Evolutionary conservation across 1,139 yeast species (phyloP).

Genomic region (Taphrina betulina): DNA sequence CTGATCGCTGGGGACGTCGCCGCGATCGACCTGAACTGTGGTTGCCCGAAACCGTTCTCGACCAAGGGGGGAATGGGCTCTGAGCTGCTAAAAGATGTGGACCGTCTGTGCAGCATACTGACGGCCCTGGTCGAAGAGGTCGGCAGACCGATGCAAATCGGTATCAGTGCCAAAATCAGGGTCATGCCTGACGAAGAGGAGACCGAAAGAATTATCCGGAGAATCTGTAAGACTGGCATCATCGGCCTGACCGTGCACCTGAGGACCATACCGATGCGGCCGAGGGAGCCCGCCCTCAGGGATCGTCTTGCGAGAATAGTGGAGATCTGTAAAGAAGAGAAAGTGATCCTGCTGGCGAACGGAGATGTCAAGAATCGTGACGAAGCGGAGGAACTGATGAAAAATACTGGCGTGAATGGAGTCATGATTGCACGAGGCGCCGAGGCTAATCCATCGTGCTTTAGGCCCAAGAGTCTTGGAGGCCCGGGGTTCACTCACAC

Average conservation of each 20-base stretch:
- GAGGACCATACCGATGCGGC: conserved; percentile 85
- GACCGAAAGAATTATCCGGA: conserved; percentile 62
- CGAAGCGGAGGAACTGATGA: conserved; percentile 59
- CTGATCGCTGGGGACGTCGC: conserved; percentile 80
- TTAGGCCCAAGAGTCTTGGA: conserved; percentile 43
- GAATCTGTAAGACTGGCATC: conserved; percentile 77
- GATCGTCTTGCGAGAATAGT: conserved; percentile 60
- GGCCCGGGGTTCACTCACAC: conserved; percentile 42
- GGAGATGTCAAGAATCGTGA: conserved; percentile 64
- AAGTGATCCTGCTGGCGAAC: conserved; percentile 72
- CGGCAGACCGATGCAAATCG: conserved; percentile 71
- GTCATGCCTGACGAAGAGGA: conserved; percentile 61
- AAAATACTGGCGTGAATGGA: conserved; percentile 60
- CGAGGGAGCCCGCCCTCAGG: conserved; percentile 75
- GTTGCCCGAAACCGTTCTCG: conserved; percentile 79
- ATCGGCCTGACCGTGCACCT: conserved; percentile 85
- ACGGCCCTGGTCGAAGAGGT: conserved; percentile 68
- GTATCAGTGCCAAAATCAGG: conserved; percentile 88
- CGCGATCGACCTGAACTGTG: conserved; percentile 91
- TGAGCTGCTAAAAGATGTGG: conserved; percentile 80
- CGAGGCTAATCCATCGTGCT: conserved; percentile 80
- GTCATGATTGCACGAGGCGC: conserved; percentile 95
- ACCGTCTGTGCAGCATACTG: conserved; percentile 66
- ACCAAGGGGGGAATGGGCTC: conserved; percentile 98
- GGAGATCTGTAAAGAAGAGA: conserved; percentile 59